Evolutionary conservation across 2,329 filamentous ascomycete genomes (phyloP).

Genomic region (Pseudogymnoascus destructans): DNA sequence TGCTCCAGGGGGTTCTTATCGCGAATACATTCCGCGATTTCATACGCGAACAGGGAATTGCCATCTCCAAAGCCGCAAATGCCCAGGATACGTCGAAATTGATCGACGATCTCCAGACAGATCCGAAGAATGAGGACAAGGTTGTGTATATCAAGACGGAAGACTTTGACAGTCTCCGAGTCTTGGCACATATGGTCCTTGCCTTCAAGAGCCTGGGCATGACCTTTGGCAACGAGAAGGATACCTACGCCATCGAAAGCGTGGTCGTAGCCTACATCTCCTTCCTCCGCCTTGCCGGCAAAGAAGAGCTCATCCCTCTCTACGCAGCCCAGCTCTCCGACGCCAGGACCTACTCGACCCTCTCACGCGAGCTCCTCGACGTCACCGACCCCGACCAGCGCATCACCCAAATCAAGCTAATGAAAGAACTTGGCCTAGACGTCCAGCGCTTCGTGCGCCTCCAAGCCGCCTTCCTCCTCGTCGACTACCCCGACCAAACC

Average conservation of each 20-base stretch:
- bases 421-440: constrained; percentile 63
- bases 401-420: constrained; percentile 55
- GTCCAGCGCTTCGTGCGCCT: constrained; percentile 58
- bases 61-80: constrained; percentile 36
- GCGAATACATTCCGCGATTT: constrained; percentile 46
- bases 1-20: constrained; percentile 64
- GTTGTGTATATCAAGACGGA: constrained; percentile 40
- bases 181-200: constrained; percentile 58
- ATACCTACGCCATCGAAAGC: constrained; percentile 43
- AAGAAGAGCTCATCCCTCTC: constrained; percentile 69
- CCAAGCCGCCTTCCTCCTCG: constrained; percentile 44
- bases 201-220: constrained; percentile 49
- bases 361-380: constrained; percentile 66
- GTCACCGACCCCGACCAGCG: constrained; percentile 54
- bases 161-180: constrained; percentile 48
- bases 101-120: constrained; percentile 30
- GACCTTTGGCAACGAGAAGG: constrained; percentile 31
- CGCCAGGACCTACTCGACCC: constrained; percentile 51
- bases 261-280: constrained; percentile 73
- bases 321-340: constrained; percentile 70
- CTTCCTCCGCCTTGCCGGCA: constrained; percentile 56
- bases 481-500: constrained; percentile 33
- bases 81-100: constrained; percentile 31
- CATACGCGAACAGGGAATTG: constrained; percentile 45
- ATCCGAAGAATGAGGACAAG: constrained; percentile 27